Base-by-base conservation (phyloP, 2,329 filamentous ascomycete species). In the Alternaria consortialis region DNA sequence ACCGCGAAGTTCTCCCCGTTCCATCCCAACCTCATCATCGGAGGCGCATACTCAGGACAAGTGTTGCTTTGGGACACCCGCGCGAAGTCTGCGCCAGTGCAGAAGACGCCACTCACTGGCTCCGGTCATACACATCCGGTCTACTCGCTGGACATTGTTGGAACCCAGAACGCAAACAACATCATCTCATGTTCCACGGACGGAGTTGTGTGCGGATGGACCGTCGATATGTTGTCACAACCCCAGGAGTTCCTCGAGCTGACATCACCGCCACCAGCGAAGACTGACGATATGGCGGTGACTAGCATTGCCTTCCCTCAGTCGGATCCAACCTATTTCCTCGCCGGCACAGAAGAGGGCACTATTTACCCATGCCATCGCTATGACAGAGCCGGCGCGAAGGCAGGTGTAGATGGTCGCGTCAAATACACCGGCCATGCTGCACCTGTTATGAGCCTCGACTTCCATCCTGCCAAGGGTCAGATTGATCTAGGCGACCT, bases 1-100 rank as follows among this genome's bases (percentile, higher is more conserved):
- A 92, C 94, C 0, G 95, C 95, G 66, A 96, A 95, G 69, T 99
- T 99, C 81, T 98, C 95, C n/a, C 95, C 95, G 0, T 97, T 97
- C 76, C 95, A 99, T 77, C 94, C 94, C 5, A 97, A 97, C 70
- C 85, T 99, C 55, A 96, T 99, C 72, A 89, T 99, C 63, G 95
- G 95, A 63, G 96, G 96, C 50, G 94, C 94, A 36, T 99, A 99
- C 81, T 97, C 92, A 61, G 95, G 95, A 7, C 96, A 99, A 80
- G 93, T 99, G 15, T 87, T 98, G 47, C 86, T 99, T 17, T 99
- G 95, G 95, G 96, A 99, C 76, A 99, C 93, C 11, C 90, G 95
- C 65, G 91, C 93, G 53, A 91, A 93, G 17, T 89, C 84, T 12
- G 82, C 86, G 17, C 94, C 96, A 0, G 93, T 98, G 6, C 94